Base-by-base conservation (phyloP, 805 yeast genomes). In the Wickerhamiella shivajii region DNA sequence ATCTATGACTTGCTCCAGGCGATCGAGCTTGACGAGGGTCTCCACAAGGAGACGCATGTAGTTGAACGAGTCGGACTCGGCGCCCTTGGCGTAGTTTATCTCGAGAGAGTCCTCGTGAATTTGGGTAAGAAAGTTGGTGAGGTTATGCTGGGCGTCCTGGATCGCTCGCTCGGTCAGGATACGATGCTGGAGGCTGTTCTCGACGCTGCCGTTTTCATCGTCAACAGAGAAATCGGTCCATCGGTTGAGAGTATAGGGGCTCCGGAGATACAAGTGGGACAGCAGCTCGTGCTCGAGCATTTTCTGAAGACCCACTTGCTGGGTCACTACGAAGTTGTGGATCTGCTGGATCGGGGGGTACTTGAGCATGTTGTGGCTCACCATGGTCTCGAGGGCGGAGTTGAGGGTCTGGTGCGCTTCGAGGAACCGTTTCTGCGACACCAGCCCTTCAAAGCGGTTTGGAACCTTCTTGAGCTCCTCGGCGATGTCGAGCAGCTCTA, bases 271-370 rank as follows among this genome's bases (percentile, higher is more conserved):
- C n/a, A 79, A 58, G 36, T 79, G 75, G 29, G 64, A 66, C 38
- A 71, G 74, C 26, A 83, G 56, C 46, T 84, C 93, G 41, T 79
- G 93, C n/a, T 79, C 59, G 13, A 85, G 59, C 41, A 70, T 69
- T 29, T 75, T 83, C 46, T 77, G 75, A 18, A 85, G 57, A 26
- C 61, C 50, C 27, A 50, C 37, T 27, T 56, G 57, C 40, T 66
- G 67, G 8, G 61, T 52, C 22, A 44, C 37, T 11, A 56, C 41
- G 29, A 53, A 53, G 9, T 43, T 27, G 19, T 50, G 50, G 21
- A 56, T 38, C 2, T 56, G 53, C 38, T 45, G 46, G 22, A 55
- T 41, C 1, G 55, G 50, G 3, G 53, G 44, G 15, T 56, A 52
- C 9, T 40, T 31, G 3, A 47, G 43, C 27, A 59, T 40, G 22